A percentile compares a stretch with the other conserved stretches of the same genome.
These are phyloP conservation scores for Tolypocladium endophyticum DNA, from an alignment of 2,329 filamentous ascomycete genomes.

Conservation along the genomic window DNA sequence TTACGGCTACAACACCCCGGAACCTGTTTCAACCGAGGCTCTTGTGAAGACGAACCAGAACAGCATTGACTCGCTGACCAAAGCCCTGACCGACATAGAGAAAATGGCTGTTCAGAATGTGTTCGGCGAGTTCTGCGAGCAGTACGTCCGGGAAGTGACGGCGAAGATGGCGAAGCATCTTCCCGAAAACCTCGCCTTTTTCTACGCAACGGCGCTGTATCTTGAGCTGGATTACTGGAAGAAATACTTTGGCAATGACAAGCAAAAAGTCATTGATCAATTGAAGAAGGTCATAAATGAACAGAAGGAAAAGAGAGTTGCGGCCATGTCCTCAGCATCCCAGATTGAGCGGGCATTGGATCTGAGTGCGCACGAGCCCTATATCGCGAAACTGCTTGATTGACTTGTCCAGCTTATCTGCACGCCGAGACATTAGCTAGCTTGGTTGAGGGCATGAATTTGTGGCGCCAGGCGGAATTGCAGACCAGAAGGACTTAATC, in stretches of 20 bases:
- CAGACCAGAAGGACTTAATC: too few relatives aligned
- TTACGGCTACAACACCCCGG: not conserved
- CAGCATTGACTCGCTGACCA: not conserved
- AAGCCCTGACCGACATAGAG: not conserved
- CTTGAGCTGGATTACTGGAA: not conserved
- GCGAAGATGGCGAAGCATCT: not conserved
- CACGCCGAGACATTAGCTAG: too few relatives aligned
- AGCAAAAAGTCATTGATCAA: not conserved
- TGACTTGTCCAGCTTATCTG: too few relatives aligned
- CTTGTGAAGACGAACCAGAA: not conserved
- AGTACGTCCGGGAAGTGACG: not conserved
- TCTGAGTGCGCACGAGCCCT: not conserved
- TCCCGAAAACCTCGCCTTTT: not conserved
- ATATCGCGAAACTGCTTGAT: too few relatives aligned
- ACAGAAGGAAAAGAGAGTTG: not conserved
- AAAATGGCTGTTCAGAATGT: accelerated
- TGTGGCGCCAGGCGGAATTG: too few relatives aligned
- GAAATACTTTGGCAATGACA: not conserved
- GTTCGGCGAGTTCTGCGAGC: not conserved
- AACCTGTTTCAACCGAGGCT: not conserved
- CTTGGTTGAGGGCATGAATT: too few relatives aligned
- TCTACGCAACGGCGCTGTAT: not conserved
- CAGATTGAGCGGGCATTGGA: not conserved
- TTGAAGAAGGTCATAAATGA: not conserved
- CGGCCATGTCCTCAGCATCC: not conserved